Percentiles rank a stretch among this genome's conserved stretches.
These are phyloP conservation scores for Saccharomyces hybrid DNA, from an alignment of 1,139 yeast genomes.

Conservation along the genomic window DNA sequence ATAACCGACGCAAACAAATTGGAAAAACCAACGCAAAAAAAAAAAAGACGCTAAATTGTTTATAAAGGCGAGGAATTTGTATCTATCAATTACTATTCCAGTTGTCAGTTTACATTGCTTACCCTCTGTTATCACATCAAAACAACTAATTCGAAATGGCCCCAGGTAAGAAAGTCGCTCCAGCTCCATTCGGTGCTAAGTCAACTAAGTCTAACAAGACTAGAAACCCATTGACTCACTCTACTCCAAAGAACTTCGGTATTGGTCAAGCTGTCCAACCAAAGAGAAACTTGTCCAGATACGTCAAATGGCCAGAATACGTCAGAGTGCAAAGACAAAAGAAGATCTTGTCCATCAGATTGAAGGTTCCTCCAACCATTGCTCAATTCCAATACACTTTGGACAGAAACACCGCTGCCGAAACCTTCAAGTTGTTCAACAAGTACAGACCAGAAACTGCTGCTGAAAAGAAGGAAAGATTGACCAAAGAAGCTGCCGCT, in stretches of 20 bases:
- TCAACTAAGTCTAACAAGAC: constrained; percentile 38
- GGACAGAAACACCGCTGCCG: constrained; percentile 98
- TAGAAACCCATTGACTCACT: constrained; percentile 72
- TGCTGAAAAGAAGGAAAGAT: constrained; percentile 97
- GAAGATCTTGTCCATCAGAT: constrained; percentile 88
- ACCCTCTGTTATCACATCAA: not conserved
- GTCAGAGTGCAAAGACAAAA: constrained; percentile 96
- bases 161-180: constrained; percentile 79
- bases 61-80: not conserved
- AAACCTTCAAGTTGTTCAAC: constrained; percentile 92
- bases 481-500: constrained; percentile 97
- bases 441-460: constrained; percentile 97
- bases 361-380: constrained; percentile 97
- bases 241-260: constrained; percentile 91
- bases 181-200: constrained; percentile 68
- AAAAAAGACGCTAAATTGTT: not conserved
- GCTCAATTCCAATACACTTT: constrained; percentile 91
- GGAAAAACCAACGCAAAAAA: not conserved
- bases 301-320: constrained; percentile 97
- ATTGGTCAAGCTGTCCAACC: constrained; percentile 94
- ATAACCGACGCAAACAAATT: not conserved
- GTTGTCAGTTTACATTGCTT: too few relatives aligned
- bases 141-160: constrained; percentile 37
- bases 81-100: not conserved
- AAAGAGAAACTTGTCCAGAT: constrained; percentile 90